Evolutionary conservation across 352 stramenopile genomes (phyloP), one percentile per base, ranked within the genome.

Genomic region (Globisporangium uncinulatum): DNA sequence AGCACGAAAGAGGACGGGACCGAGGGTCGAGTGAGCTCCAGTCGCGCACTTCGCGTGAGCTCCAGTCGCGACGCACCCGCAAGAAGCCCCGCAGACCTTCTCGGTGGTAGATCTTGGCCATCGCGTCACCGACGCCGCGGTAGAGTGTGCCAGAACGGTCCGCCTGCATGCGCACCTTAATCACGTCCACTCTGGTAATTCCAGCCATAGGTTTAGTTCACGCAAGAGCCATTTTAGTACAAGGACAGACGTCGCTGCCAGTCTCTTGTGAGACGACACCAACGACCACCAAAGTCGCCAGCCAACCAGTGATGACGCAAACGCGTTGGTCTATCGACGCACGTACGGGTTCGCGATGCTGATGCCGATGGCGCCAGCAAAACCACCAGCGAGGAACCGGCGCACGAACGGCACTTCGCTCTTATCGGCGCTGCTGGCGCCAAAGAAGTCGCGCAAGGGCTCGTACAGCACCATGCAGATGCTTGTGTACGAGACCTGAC

Each of bases 151-250:
- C 83, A 3, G 81, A 71, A 29, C 81, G 79, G 52, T 90, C 77
- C 0, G 79, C 79, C 58, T 95, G 86, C 82, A 95, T 93, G 4
- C 81, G 83, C 46, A 94, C 81, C 66, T 95, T 95, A 65, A 95
- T 92, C 43, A 95, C 86, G 62, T 95, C 86, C 54, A 93, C 74
- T 14, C 83, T 93, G 48, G 48, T 6, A 62, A 13, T 29, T 3
- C 20, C 10, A 53, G 31, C 24, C 36, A 54, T 21, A 4, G 24
- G 24, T 29, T 29, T 29, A 29, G 24, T 29, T 29, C 24, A 29
- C 24, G 24, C 24, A 29, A 29, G 24, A 29, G 24, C 24, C 34
- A 39, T 39, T 39, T 39, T 13, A 39, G 34, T 39, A 3, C 34
- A 8, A 39, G 34, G 32, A 9, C 4, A 4, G 5, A 37, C 5